These are phyloP conservation scores for Diaporthe amygdali DNA, from an alignment of 2,329 filamentous ascomycete genomes.

Conservation along the genomic window DNA sequence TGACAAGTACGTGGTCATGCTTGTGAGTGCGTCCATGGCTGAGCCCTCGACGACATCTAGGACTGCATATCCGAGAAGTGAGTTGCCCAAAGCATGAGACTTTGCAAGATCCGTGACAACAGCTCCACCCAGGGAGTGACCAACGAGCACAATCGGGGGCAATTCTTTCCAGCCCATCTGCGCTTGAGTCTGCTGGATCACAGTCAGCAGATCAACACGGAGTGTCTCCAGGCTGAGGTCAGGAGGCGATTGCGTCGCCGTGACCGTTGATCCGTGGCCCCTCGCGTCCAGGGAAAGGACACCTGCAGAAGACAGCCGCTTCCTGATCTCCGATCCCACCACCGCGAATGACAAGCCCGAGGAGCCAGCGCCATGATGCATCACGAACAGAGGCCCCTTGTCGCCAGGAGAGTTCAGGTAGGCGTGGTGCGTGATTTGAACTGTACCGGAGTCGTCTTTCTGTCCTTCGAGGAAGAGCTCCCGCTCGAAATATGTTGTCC, in stretches of 20 bases:
- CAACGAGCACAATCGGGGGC: constrained; percentile 81
- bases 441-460: constrained; percentile 40
- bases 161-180: constrained; percentile 75
- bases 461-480: constrained; percentile 74
- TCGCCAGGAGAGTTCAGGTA: constrained; percentile 84
- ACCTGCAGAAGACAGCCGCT: constrained; percentile 78
- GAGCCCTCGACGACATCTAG: constrained; percentile 96
- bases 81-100: constrained; percentile 65
- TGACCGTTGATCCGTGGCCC: constrained; percentile 79
- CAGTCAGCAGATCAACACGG: constrained; percentile 71
- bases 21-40: constrained; percentile 91
- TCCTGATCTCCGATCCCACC: constrained; percentile 77
- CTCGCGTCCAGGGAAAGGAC: constrained; percentile 86
- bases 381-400: constrained; percentile 83
- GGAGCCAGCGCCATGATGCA: constrained; percentile 93
- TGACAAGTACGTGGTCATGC: constrained; percentile 91
- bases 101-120: constrained; percentile 85
- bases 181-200: constrained; percentile 69
- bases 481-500: constrained; percentile 90
- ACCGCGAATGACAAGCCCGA: constrained; percentile 92
- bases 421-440: constrained; percentile 74
- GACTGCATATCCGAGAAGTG: constrained; percentile 84
- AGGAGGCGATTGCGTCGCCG: constrained; percentile 40
- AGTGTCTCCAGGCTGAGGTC: constrained; percentile 79
- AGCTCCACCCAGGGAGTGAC: constrained; percentile 91